Base-by-base conservation (phyloP, 2,329 filamentous ascomycete genomes). In the Botrytis pseudocinerea region DNA sequence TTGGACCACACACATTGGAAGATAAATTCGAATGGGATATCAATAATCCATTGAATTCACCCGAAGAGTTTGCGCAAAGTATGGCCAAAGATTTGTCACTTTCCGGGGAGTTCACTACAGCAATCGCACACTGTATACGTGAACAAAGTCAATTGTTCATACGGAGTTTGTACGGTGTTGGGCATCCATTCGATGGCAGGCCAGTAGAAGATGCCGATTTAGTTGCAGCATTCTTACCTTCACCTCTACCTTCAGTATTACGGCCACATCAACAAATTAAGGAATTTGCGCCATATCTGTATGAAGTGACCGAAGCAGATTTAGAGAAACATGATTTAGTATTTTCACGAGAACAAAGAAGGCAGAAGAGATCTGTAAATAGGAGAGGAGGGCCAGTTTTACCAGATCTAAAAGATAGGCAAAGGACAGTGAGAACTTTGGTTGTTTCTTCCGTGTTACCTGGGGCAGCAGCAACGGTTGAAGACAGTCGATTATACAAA, bases 1-100 rank as follows among this genome's bases (percentile, higher is more conserved):
- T 99, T 80, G 96, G 95, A 59, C 92, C 93, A 76, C 93, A 97
- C 80, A 98, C 95, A 0, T 86, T 99, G 40, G 92, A 98, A 51
- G 96, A 99, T 80, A 96, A 98, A 81, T 98, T 99, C 75, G 96
- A 99, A 83, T 99, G 96, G 96, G 96, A 99, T 78, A 94, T 98
- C 81, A 98, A 98, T 83, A 97, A 97, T 81, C 92, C 95, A 0
- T 85, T 92, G 71, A 99, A 99, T 82, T 97, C 93, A 0, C 94
- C 96, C 3, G 96, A 99, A 83, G 94, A 97, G 73, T 99, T 99
- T 82, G 96, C 96, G 40, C 86, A 89, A 75, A 91, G 91, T 80
- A 97, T 98, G 93, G 91, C 95, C 0, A 89, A 90, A 74, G 96
- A 99, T 79, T 87, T 99, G 40, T 95, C 95, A 7, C 87, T 99